Base-by-base conservation (phyloP, 2,329 filamentous ascomycete species). In the Pseudocercospora crystallina region DNA sequence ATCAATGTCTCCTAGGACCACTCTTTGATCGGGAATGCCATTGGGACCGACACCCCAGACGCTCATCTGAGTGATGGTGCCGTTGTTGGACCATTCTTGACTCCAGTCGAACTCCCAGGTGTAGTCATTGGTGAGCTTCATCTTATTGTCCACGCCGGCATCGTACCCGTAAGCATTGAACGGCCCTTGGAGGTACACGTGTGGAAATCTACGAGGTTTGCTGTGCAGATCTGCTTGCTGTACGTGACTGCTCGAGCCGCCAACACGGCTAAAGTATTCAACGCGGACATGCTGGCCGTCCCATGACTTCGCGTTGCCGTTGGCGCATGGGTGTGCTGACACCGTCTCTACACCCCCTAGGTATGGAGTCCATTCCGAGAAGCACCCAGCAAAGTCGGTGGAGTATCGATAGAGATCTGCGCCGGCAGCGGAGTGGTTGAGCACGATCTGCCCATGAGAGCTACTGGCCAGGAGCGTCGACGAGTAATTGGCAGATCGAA, bases 121-220 rank as follows among this genome's bases (percentile, higher is more conserved):
- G 45, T 80, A 71, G 14, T 65, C 60, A 1, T 69, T 65, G 17
- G 69, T 69, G 29, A 78, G 72, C 14, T 71, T 63, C 66, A 84
- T 75, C 2, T 68, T 56, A 46, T 82, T 82, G 2, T 71, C 63
- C 17, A 85, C 61, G 2, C 83, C 83, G 13, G 75, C 73, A 60
- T 85, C 83, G 59, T 77, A 85, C 8, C 82, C 82, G 61, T 79
- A 85, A 46, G 80, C 71, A 60, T 85, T 85, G 64, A 78, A 84
- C 0, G 76, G 73, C 1, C 83, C 83, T 37, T 84, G 79, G 43
- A 80, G 76, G 60, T 79, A 83, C n/a, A 85, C 65, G 61, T 85
- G 81, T 7, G 83, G 83, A 60, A 80, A 82, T 14, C 78, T 73
- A 42, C 81, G 51, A 8, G 54, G 29, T 9, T 67, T 65, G 33